Percentiles rank a stretch among this genome's conserved stretches.
Evolutionary conservation across 2,329 filamentous ascomycete genomes (phyloP).

Genomic region (Phialocephala sp.): DNA sequence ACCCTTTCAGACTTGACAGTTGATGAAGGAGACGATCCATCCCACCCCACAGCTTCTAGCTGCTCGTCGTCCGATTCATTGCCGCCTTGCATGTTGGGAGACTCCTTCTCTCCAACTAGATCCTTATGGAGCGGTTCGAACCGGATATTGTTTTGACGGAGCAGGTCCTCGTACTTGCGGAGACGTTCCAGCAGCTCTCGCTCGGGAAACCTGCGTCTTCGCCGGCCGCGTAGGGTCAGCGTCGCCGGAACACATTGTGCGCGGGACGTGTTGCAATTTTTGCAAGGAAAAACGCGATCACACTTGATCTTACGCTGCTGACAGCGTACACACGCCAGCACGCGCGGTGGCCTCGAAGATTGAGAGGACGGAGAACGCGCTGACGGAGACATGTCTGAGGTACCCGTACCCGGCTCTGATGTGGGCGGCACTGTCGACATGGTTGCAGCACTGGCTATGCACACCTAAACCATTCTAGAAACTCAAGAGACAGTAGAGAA

Average conservation of each 20-base stretch:
- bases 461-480: not conserved
- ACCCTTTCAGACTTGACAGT: slow-evolving; percentile 38
- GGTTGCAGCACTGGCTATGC: too few relatives aligned
- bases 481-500: not conserved
- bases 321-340: slow-evolving; percentile 69
- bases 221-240: slow-evolving; percentile 60
- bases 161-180: slow-evolving; percentile 39
- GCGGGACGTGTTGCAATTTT: slow-evolving; percentile 68
- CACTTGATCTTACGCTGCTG: slow-evolving; percentile 79
- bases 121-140: slow-evolving; percentile 40
- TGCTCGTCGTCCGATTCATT: slow-evolving; percentile 40
- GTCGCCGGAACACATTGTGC: slow-evolving; percentile 66
- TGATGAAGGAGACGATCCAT: slow-evolving; percentile 34
- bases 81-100: slow-evolving; percentile 25
- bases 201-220: slow-evolving; percentile 53
- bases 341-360: slow-evolving; percentile 32
- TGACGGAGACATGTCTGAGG: slow-evolving; percentile 17
- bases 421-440: not conserved
- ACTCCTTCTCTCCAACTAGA: slow-evolving; percentile 31
- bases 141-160: slow-evolving; percentile 38
- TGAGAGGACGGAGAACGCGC: slow-evolving; percentile 16
- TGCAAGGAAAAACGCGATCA: slow-evolving; percentile 74
- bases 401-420: slow-evolving; percentile 5
- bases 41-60: slow-evolving; percentile 28
- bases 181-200: slow-evolving; percentile 40